These are phyloP conservation scores for Fusarium tuaranense DNA, from an alignment of 2,329 filamentous ascomycete species.

Conservation along the genomic window DNA sequence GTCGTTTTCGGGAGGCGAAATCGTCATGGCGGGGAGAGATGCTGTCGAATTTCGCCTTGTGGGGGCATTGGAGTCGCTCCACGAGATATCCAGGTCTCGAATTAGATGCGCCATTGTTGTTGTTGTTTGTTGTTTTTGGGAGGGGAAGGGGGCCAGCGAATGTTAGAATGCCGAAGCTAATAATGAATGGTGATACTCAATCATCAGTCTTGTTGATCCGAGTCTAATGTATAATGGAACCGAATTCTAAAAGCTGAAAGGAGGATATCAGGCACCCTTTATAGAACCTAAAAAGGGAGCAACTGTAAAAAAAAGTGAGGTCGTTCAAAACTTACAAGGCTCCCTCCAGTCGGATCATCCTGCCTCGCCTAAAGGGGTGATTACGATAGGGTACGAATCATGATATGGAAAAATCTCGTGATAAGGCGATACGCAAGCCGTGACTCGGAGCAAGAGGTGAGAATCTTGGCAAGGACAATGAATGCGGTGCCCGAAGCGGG, in stretches of 20 bases:
- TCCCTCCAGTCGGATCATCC: conserved; percentile 14
- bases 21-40: conserved; percentile 11
- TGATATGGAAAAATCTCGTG: conserved; percentile 37
- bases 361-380: conserved; percentile 30
- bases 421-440: conserved; percentile 20
- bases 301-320: background rate
- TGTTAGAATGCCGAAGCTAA: background rate
- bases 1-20: conserved; percentile 23
- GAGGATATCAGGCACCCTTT: conserved; percentile 16
- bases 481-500: conserved; percentile 21
- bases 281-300: conserved; percentile 9
- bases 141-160: background rate
- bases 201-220: conserved; percentile 1
- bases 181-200: conserved; percentile 15
- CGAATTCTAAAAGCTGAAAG: background rate
- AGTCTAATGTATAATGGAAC: background rate
- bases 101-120: background rate
- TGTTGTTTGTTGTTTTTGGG: background rate
- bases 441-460: conserved; percentile 11
- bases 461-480: conserved; percentile 16
- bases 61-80: conserved; percentile 42
- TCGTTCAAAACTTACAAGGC: background rate
- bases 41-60: conserved; percentile 41
- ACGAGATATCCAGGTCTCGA: conserved; percentile 34
- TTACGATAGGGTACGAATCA: conserved; percentile 36